phyloP scores from a whole-genome alignment of 192 early-diverging fungal genomes.

The Bifiguratus adelaidae region DNA sequence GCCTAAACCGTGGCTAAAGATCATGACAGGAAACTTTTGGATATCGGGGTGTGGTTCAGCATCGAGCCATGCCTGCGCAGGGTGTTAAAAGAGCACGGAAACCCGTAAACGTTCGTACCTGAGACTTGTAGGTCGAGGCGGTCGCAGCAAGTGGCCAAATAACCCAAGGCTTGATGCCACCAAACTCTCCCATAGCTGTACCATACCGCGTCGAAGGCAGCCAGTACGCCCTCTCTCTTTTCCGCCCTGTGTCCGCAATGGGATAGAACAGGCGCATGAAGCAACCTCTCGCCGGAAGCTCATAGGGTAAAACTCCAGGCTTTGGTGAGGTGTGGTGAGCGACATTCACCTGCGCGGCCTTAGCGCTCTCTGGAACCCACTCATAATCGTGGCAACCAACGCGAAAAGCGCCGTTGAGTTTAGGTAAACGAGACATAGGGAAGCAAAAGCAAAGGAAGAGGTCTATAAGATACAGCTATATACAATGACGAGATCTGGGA shows the following conservation, averaged over 20 bases:
- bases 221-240: background rate
- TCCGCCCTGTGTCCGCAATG: background rate
- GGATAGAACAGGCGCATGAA: background rate
- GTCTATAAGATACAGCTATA: too few relatives aligned
- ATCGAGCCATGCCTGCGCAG: background rate
- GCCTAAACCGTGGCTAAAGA: conserved; percentile 1
- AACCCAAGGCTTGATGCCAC: too few relatives aligned
- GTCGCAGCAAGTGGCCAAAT: too few relatives aligned
- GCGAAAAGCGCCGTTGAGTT: background rate
- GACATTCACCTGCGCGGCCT: background rate
- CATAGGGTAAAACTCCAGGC: too few relatives aligned
- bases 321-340: background rate
- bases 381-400: background rate
- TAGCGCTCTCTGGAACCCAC: background rate
- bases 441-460: background rate
- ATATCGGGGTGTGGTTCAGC: background rate
- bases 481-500: too few relatives aligned
- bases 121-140: too few relatives aligned
- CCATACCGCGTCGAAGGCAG: background rate
- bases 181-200: background rate
- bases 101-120: background rate
- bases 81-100: background rate
- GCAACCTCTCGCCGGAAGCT: too few relatives aligned
- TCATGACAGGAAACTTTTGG: background rate
- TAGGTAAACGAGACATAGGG: background rate